Evolutionary conservation across 768 basidiomycete species (phyloP).

Genomic region (Lepiota venenata): DNA sequence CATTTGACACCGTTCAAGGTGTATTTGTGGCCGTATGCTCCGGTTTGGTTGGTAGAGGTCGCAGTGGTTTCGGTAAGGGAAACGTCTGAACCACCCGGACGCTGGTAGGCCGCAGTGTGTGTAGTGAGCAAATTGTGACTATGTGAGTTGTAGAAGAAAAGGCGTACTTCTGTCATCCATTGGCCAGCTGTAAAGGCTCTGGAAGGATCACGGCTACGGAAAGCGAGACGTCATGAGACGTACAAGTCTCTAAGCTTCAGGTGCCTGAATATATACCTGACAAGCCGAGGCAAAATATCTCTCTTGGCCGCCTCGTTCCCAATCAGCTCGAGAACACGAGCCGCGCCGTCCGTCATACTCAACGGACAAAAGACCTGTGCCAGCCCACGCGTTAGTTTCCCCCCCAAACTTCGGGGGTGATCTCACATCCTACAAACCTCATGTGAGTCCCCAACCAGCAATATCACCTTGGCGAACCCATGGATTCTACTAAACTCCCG

Average conservation of each 20-base stretch:
- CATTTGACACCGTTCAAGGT: constrained; percentile 72
- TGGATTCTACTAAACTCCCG: constrained; percentile 58
- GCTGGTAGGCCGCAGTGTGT: constrained; percentile 40
- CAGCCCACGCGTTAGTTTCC: not conserved
- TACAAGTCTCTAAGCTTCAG: not conserved
- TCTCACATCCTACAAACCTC: constrained; percentile 32
- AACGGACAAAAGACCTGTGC: constrained; percentile 65
- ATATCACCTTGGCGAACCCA: constrained; percentile 60
- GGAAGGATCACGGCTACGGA: constrained; percentile 53
- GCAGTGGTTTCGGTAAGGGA: constrained; percentile 71
- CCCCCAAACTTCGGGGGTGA: not conserved
- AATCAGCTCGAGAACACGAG: constrained; percentile 65
- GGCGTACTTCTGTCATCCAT: constrained; percentile 76
- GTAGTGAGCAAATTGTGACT: constrained; percentile 24
- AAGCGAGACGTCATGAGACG: not conserved
- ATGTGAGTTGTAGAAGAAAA: constrained; percentile 14
- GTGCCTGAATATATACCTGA: constrained; percentile 38
- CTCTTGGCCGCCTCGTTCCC: constrained; percentile 59
- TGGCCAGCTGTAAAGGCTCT: constrained; percentile 71
- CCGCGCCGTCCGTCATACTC: constrained; percentile 78
- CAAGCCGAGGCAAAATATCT: constrained; percentile 55
- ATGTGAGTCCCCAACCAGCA: constrained; percentile 63
- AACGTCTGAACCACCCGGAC: constrained; percentile 74
- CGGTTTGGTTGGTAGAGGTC: constrained; percentile 26
- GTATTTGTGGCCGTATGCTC: constrained; percentile 48